A percentile compares a stretch with the other conserved stretches of the same genome.
Conservation (phyloP, 2,329 filamentous ascomycete species). For the Zymoseptoria pseudotritici region DNA sequence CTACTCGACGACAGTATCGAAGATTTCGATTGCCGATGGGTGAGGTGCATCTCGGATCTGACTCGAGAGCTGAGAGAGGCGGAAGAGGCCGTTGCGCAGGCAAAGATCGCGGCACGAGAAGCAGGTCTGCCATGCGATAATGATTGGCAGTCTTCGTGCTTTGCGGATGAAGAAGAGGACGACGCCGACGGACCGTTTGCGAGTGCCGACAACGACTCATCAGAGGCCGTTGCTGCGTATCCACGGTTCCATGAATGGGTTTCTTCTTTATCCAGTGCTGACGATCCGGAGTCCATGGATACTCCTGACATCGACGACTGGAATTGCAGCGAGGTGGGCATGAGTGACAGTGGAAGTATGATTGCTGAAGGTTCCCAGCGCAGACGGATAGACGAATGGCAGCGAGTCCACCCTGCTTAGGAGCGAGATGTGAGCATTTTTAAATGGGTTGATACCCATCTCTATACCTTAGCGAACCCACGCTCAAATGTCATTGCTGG, state of each 20-base stretch:
- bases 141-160: slow-evolving; percentile 1
- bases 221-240: neutral
- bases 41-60: neutral
- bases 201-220: neutral
- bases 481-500: no score
- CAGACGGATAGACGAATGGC: neutral
- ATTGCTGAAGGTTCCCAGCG: neutral
- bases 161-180: slow-evolving; percentile 1
- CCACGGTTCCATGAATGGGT: neutral
- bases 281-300: neutral
- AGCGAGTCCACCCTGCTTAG: neutral
- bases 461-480: no score
- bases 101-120: neutral
- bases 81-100: slow-evolving; percentile 1
- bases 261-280: neutral
- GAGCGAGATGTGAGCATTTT: no score
- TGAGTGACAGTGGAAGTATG: neutral
- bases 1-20: neutral
- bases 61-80: slow-evolving; percentile 4
- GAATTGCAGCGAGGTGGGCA: neutral
- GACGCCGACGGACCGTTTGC: neutral
- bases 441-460: no score
- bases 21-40: slow-evolving; percentile 4
- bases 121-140: neutral
- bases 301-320: neutral